Evolutionary conservation across 2,329 filamentous ascomycete genomes (phyloP), one percentile per base, ranked within the genome.

Genomic region (Diaporthe sp.): DNA sequence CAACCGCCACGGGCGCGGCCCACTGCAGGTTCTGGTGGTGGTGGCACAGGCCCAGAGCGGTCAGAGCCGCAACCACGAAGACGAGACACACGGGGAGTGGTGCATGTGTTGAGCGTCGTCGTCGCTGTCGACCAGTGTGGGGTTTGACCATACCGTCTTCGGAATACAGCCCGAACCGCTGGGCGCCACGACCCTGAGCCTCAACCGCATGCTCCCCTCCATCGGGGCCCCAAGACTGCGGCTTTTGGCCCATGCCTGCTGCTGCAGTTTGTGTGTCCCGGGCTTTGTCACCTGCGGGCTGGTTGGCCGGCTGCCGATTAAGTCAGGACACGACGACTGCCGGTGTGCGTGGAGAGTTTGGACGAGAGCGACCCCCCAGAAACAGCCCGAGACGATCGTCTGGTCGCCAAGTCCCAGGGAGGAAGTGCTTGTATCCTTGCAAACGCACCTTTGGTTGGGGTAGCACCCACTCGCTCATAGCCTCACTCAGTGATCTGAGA

Each of bases 321-420:
- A 35, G 64, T 67, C n/a, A 52, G 45, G 30, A 67, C 45, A 38
- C 45, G 45, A 67, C 42, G 45, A 67, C 42, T 67, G 64, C 64
- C 64, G 64, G 64, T 38, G 64, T 52, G 64, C 45, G 64, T 67
- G 22, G 45, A 52, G 45, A 67, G 64, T 67, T 67, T 67, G 64
- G 64, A 67, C 64, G 64, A 67, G 64, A 13, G 45, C 64, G 15
- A 38, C 30, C 64, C 64, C 55, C 45, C 45, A 19, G 45, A 45
- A 52, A 67, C 64, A 67, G 64, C 22, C 64, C 64, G 45, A 67
- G 45, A 67, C 64, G 64, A 52, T 52, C 64, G 64, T 67, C 45
- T 67, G 64, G 64, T 67, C 64, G 64, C 64, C 64, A 67, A 67
- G 64, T 52, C 64, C 64, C 45, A 67, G 45, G 45, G 61, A 52